Conservation (phyloP, 352 stramenopile species). For the Pythium sp. region DNA sequence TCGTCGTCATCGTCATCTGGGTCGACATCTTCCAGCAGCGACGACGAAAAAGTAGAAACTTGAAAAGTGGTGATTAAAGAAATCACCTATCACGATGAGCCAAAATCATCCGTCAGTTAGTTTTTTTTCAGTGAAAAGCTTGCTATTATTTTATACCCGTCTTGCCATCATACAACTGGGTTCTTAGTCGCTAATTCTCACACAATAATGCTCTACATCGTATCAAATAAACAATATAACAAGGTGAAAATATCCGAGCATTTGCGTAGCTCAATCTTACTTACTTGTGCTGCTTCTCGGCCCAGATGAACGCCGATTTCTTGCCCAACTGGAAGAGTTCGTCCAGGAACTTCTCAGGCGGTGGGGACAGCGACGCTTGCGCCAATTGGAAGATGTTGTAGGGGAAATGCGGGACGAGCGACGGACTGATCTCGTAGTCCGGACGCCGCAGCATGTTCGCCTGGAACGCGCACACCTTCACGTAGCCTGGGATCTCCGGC, state of each 20-base stretch:
- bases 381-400: slow-evolving; percentile 53
- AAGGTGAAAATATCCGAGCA: too few species aligned
- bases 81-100: background rate
- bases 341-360: slow-evolving; percentile 52
- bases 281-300: slow-evolving; percentile 19
- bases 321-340: slow-evolving; percentile 62
- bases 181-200: background rate
- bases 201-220: background rate
- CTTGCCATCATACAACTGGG: background rate
- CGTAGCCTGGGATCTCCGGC: slow-evolving; percentile 60
- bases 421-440: slow-evolving; percentile 80
- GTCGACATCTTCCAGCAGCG: slow-evolving; percentile 49
- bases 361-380: slow-evolving; percentile 58
- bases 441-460: slow-evolving; percentile 40
- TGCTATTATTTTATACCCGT: background rate
- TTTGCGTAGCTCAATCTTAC: background rate
- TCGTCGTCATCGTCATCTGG: slow-evolving; percentile 32
- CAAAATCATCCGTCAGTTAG: background rate
- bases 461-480: slow-evolving; percentile 73
- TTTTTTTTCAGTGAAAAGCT: background rate
- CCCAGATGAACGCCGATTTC: slow-evolving; percentile 49
- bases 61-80: background rate
- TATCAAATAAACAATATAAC: too few species aligned
- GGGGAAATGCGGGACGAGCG: slow-evolving; percentile 56
- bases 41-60: slow-evolving; percentile 24